Base-by-base conservation (phyloP, 805 yeast species). In the Pachysolen tannophilus region DNA sequence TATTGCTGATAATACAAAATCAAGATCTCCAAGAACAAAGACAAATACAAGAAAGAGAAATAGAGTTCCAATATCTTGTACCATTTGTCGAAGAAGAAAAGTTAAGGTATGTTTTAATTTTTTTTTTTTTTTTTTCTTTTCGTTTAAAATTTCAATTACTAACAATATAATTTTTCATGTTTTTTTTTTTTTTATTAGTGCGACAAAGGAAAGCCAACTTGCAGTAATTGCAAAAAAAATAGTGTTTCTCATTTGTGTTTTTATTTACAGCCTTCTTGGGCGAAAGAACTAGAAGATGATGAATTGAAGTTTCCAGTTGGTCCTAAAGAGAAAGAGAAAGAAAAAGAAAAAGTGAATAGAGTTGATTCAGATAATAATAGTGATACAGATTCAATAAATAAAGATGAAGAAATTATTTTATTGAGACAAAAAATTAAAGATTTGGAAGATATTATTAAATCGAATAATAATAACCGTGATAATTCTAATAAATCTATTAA, bases 211-310 rank as follows among this genome's bases (percentile, higher is more conserved):
- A 64, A 72, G 43, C 80, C 80, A 1, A 72, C 70, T 33, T 73
- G 80, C 50, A 60, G 69, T 7, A 72, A 70, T 38, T 73, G 80
- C 56, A 61, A 65, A 24, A 69, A 69, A 45, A 72, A 75, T 11
- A 78, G 78, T 3, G 78, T 73, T 11, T 69, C 69, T 6, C 78
- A 73, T 47, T 52, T 73, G 14, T 73, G 80, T 39, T 72, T 70
- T 34, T 73, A 72, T 43, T 59, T 73, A 44, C 78, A 71, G 41
- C 80, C 77, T 28, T 58, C 65, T n/a, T 73, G 80, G 80, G 78
- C 79, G 1, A 65, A 64, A 38, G 69, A 69, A 4, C 39, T 53
- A 46, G 48, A 47, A 15, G 60, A 54, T n/a, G 50, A 49, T 6
- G 61, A 55, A 31, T 37, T 53, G 23, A 47, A 44, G 23, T 37